Conservation (phyloP, 768 basidiomycete species). For the Rhodotorula diobovata region DNA sequence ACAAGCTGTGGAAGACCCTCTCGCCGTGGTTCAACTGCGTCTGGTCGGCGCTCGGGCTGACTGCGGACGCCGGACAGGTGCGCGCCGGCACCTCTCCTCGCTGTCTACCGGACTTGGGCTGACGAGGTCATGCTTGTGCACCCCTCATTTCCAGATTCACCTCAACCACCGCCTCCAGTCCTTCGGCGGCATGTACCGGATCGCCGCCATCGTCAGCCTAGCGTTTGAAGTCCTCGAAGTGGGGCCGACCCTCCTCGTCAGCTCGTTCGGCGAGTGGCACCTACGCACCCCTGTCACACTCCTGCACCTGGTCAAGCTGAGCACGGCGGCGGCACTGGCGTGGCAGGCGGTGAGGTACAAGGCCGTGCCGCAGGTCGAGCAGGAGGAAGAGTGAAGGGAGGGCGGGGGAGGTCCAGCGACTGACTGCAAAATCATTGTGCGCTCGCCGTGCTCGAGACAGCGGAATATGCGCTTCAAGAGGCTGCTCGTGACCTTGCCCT, state of each 20-base stretch:
- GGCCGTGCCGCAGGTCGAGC: not conserved
- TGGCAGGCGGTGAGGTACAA: not conserved
- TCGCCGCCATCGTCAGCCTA: not conserved
- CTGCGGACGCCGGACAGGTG: not conserved
- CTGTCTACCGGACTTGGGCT: too few relatives aligned
- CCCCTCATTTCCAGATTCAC: not conserved
- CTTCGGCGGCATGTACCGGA: not conserved
- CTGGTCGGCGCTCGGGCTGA: not conserved
- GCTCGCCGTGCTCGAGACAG: too few relatives aligned
- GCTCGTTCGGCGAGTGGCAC: not conserved
- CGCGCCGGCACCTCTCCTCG: not conserved
- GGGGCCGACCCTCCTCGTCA: not conserved
- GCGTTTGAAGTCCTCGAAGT: not conserved
- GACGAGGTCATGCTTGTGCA: too few relatives aligned
- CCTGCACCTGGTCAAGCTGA: not conserved
- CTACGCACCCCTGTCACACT: not conserved
- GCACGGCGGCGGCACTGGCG: not conserved
- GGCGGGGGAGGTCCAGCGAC: too few relatives aligned
- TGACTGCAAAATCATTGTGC: too few relatives aligned
- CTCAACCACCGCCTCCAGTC: not conserved
- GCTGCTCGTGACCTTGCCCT: too few relatives aligned
- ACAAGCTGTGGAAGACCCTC: not conserved
- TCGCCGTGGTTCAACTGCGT: not conserved
- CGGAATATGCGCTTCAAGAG: too few relatives aligned
- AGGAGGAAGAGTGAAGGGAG: conserved; percentile 1